Evolutionary conservation across 2,329 filamentous ascomycete species (phyloP).

Genomic region (Cytospora schulzeri): DNA sequence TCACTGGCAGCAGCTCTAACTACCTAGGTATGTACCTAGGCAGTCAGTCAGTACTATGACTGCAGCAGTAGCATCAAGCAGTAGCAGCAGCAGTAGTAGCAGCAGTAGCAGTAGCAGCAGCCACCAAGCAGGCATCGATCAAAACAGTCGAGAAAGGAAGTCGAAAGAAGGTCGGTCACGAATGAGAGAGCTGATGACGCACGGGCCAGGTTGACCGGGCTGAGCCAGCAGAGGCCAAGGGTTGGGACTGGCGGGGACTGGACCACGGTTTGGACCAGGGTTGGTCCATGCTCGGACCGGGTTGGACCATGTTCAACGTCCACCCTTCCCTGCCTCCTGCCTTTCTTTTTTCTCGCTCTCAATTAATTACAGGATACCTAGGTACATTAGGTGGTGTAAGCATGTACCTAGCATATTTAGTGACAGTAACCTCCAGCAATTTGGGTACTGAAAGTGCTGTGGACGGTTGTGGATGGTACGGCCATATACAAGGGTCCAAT

Average conservation of each 20-base stretch:
- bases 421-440: no score
- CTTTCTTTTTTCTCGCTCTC: no score
- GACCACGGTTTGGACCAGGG: not conserved
- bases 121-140: not conserved
- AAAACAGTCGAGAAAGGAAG: no score
- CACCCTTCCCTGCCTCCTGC: no score
- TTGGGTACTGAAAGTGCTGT: no score
- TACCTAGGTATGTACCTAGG: no score
- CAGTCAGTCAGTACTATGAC: no score
- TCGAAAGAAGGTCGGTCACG: no score
- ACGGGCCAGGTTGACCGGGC: not conserved
- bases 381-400: no score
- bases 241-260: no score
- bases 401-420: not conserved
- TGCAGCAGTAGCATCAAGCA: not conserved
- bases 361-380: no score
- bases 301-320: not conserved
- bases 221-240: not conserved
- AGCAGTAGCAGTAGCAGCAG: not conserved
- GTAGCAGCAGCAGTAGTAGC: not conserved
- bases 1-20: no score
- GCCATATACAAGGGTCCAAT: not conserved
- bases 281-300: not conserved
- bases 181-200: not conserved
- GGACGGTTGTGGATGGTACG: not conserved